A percentile compares a stretch with the other conserved stretches of the same genome.
Evolutionary conservation across 495 filamentous ascomycete species (phyloP).

Genomic region (Penicillium macrosclerotiorum): DNA sequence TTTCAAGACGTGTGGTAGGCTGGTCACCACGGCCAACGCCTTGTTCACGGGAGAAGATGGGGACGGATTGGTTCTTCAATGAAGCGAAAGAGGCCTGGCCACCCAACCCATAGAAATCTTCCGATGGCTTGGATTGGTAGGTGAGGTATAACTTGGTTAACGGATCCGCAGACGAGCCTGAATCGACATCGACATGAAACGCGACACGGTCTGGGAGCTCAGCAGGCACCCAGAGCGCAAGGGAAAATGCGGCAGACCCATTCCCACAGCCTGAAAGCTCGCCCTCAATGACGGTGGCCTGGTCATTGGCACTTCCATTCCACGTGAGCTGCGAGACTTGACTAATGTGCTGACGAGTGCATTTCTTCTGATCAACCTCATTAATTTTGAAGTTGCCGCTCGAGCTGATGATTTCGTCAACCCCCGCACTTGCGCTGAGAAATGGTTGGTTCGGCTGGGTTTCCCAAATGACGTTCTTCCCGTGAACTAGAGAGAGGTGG

Average conservation of each 20-base stretch:
- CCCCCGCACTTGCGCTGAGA: constrained; percentile 21
- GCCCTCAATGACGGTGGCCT: constrained; percentile 18
- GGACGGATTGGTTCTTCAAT: constrained; percentile 27
- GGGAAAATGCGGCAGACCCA: constrained; percentile 7
- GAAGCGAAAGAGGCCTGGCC: constrained; percentile 28
- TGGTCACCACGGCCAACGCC: constrained; percentile 30
- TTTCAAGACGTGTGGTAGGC: constrained; percentile 20
- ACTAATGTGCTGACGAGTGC: constrained; percentile 16
- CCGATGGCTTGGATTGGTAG: constrained; percentile 18
- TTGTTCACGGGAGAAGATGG: constrained; percentile 28
- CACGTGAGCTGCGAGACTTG: constrained; percentile 4
- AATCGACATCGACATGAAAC: constrained; percentile 16
- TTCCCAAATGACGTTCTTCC: constrained; percentile 18
- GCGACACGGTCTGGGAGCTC: constrained; percentile 21
- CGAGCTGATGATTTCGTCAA: constrained; percentile 16
- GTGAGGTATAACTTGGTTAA: constrained; percentile 19
- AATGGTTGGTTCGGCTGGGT: constrained; percentile 14
- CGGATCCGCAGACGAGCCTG: constrained; percentile 1
- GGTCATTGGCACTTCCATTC: constrained; percentile 10
- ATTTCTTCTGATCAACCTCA: constrained; percentile 21
- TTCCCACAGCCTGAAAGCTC: constrained; percentile 19
- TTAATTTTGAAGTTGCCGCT: constrained; percentile 27
- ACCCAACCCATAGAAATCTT: constrained; percentile 30
- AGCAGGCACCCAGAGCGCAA: constrained; percentile 19
- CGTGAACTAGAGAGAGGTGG: constrained; percentile 9